Conservation (phyloP, 2,329 filamentous ascomycete genomes). For the Ceratocystis eucalypticola region DNA sequence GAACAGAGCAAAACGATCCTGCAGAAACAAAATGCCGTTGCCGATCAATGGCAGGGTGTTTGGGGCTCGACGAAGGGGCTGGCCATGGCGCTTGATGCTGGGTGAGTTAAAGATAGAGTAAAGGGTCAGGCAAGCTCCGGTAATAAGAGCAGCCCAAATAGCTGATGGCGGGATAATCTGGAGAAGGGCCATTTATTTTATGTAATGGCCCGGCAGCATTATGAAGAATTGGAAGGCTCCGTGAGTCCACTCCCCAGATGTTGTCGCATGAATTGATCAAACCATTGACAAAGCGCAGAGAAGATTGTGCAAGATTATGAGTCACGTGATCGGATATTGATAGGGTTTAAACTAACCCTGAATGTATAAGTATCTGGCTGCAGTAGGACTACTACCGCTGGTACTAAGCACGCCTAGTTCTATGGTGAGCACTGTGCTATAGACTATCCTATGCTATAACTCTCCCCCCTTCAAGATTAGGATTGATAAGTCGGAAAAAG, state of each 20-base stretch:
- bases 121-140: slow-evolving; percentile 27
- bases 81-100: slow-evolving; percentile 23
- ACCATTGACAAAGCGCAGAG: neutral
- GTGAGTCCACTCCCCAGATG: neutral
- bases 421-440: no score
- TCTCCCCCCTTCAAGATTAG: no score
- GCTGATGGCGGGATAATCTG: slow-evolving; percentile 1
- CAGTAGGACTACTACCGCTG: no score
- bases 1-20: slow-evolving; percentile 45
- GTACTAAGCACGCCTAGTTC: no score
- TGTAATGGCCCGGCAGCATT: neutral
- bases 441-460: no score
- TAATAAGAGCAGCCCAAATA: neutral
- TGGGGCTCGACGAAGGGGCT: slow-evolving; percentile 25
- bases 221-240: neutral
- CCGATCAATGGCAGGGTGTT: slow-evolving; percentile 42
- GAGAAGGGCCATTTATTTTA: neutral
- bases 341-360: no score
- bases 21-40: slow-evolving; percentile 49
- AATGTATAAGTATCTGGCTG: neutral
- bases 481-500: no score
- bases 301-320: no score
- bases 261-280: neutral
- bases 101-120: slow-evolving; percentile 38
- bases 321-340: rapidly evolving